Evolutionary conservation across 495 filamentous ascomycete species (phyloP), one percentile per base, ranked within the genome.

Genomic region (Chlorociboria aeruginascens): DNA sequence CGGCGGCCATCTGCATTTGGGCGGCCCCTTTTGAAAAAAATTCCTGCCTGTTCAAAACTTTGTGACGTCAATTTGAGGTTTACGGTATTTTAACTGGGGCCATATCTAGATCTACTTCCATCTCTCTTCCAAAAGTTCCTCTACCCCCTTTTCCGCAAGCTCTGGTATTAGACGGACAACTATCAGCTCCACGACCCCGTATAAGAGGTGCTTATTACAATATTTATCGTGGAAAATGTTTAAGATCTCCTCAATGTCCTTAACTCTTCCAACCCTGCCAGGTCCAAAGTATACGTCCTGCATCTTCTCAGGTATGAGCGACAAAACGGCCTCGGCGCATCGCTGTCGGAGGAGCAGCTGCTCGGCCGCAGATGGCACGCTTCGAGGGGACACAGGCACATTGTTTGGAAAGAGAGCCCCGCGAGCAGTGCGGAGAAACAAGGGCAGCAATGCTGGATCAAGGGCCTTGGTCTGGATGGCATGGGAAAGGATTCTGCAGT

Each of bases 151-250:
- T 53, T 88, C 85, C 30, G 76, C 74, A 55, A 97, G 55, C 70
- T 98, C 92, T 28, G 92, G 92, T 43, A 95, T 70, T 31, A 96
- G 63, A 55, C 81, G 75, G 32, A 83, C 78, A 11, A 98, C 67
- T 0, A 94, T 49, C 45, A 86, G 66, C 63, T 97, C 92, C 34
- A 95, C 56, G 34, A 88, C 69, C 17, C 73, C 68, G 54, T 90
- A 93, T 37, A 89, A 62, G 8, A 98, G 64, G 62, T 97, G 89
- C 64, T 85, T 90, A 67, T 96, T 97, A 61, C 85, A 78, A 64
- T 94, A 96, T 9, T 72, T 73, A 62, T 94, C 86, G 2, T 72
- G 73, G 57, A 94, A 84, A 12, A 86, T 66, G 54, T 87, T 82
- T 14, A 96, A 71, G 20, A 83, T 67, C 16, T 59, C 46, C 46